A percentile compares a stretch with the other conserved stretches of the same genome.
These are phyloP conservation scores for Penicillium sp. DNA, from an alignment of 2,329 filamentous ascomycete genomes.

Conservation along the genomic window DNA sequence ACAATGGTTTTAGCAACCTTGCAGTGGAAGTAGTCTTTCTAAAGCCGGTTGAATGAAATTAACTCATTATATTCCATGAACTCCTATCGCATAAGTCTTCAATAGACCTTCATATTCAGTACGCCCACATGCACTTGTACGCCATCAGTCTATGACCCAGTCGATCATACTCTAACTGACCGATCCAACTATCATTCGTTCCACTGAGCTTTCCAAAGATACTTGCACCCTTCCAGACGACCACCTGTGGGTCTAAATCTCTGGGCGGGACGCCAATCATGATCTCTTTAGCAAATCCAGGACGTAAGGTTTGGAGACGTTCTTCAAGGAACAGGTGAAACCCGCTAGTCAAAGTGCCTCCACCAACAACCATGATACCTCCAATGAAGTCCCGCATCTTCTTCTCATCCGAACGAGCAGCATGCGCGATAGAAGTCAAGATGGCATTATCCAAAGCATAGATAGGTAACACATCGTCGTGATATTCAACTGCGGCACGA, in stretches of 20 bases:
- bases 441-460: constrained; percentile 88
- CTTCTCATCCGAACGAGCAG: constrained; percentile 84
- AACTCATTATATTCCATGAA: neutral
- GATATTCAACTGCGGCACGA: constrained; percentile 55
- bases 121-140: constrained; percentile 72
- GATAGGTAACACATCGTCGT: constrained; percentile 78
- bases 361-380: constrained; percentile 87
- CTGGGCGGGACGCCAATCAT: constrained; percentile 71
- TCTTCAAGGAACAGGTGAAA: constrained; percentile 84
- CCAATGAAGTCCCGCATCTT: constrained; percentile 87
- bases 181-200: constrained; percentile 96
- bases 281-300: constrained; percentile 65
- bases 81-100: neutral
- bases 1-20: too few species aligned
- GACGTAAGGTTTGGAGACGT: constrained; percentile 66
- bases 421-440: constrained; percentile 83
- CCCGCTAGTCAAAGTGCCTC: constrained; percentile 76
- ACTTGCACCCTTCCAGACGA: constrained; percentile 95
- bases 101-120: constrained; percentile 33
- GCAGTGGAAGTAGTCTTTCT: neutral
- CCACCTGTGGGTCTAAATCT: constrained; percentile 96
- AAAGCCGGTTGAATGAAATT: neutral
- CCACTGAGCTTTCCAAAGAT: constrained; percentile 85
- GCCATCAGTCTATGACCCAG: constrained; percentile 78
- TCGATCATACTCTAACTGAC: constrained; percentile 81